A percentile compares a stretch with the other conserved stretches of the same genome.
phyloP scores from a whole-genome alignment of 1,284 basidiomycete genomes.

The Cutaneotrichosporon mucoides region DNA sequence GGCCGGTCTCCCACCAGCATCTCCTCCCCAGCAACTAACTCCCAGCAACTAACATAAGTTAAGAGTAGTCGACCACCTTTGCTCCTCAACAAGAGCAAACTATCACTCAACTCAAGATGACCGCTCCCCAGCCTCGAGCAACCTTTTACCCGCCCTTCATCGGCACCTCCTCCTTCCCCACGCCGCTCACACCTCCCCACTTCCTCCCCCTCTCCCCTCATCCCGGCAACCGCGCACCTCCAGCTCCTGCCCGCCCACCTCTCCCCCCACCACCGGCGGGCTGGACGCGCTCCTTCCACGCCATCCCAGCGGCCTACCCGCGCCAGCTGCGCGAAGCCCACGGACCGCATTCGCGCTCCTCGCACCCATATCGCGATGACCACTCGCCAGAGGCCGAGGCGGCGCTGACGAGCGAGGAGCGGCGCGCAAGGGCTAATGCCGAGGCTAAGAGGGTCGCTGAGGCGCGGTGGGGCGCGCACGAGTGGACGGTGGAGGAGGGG shows the following conservation, averaged over 20 bases:
- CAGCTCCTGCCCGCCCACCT: constrained; percentile 10
- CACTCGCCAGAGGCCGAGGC: neutral
- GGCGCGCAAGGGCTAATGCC: constrained; percentile 18
- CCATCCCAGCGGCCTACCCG: constrained; percentile 66
- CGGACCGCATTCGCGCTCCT: constrained; percentile 19
- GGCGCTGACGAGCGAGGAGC: constrained; percentile 28
- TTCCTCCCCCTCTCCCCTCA: constrained; percentile 12
- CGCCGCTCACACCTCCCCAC: neutral
- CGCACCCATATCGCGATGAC: constrained; percentile 17
- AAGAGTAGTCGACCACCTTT: too few relatives aligned
- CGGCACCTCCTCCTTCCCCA: neutral
- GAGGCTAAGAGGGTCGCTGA: neutral
- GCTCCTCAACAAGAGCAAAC: too few relatives aligned
- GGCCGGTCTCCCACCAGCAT: too few relatives aligned
- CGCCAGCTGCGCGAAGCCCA: constrained; percentile 47
- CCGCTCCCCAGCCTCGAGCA: neutral
- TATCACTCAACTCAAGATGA: too few relatives aligned
- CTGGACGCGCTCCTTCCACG: constrained; percentile 59
- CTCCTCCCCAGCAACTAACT: too few relatives aligned
- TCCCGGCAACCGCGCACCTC: constrained; percentile 5
- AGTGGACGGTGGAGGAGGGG: constrained; percentile 9
- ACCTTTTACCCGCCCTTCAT: constrained; percentile 5
- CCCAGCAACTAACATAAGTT: too few relatives aligned
- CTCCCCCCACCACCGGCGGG: constrained; percentile 34
- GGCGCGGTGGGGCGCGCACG: constrained; percentile 11